Evolutionary conservation across 257 asterid genomes (phyloP).

Genomic region (Solanum lycopersicoides): DNA sequence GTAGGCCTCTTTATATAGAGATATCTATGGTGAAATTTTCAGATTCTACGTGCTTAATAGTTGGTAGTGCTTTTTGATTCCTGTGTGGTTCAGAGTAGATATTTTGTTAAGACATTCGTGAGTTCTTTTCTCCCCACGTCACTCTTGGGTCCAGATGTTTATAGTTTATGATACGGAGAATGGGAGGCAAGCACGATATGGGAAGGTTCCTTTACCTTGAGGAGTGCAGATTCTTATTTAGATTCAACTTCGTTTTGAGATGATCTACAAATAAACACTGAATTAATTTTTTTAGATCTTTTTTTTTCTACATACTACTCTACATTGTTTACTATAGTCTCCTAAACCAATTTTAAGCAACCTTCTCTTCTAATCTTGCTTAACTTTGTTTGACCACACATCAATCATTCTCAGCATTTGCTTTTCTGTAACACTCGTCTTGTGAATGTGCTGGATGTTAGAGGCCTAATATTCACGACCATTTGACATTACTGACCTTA

Average conservation of each 20-base stretch:
- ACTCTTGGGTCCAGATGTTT: neutral
- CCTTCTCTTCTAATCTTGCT: neutral
- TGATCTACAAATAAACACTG: neutral
- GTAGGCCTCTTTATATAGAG: constrained; percentile 28
- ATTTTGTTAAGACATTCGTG: neutral
- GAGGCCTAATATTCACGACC: neutral
- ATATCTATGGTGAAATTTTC: constrained; percentile 1
- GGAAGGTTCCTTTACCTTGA: neutral
- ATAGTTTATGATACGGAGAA: neutral
- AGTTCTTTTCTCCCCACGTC: neutral
- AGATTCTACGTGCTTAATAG: neutral
- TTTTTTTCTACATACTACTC: neutral
- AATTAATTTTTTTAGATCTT: neutral
- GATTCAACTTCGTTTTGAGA: neutral
- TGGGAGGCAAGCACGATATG: neutral
- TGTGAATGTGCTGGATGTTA: neutral
- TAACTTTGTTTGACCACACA: neutral
- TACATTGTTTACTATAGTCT: neutral
- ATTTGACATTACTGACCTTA: neutral
- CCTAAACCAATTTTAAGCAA: neutral
- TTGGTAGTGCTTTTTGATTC: neutral
- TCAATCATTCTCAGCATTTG: neutral
- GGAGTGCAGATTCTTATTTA: neutral
- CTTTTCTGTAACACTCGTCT: neutral
- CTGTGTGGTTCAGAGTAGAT: neutral